Evolutionary conservation across 2,329 filamentous ascomycete genomes (phyloP), one percentile per base, ranked within the genome.

Genomic region (Hypoxylon sp.): DNA sequence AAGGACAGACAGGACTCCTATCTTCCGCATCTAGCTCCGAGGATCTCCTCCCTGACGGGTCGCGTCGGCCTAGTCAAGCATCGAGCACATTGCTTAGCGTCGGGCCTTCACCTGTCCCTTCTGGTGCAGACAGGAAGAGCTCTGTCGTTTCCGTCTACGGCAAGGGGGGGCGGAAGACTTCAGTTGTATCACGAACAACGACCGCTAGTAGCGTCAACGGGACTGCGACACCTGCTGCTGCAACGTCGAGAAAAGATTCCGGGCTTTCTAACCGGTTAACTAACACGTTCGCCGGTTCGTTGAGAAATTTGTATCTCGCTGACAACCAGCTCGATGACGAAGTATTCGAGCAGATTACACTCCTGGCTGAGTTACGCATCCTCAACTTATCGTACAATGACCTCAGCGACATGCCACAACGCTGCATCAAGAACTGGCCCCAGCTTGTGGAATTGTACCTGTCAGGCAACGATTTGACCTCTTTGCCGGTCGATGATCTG

Each of bases 331-430:
- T 99, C 22, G 92, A 96, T 59, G 96, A 98, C 72, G 95, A 98
- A 72, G 91, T 97, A 0, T 98, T 98, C 75, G 93, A 97, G 69
- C 92, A 98, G 77, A 84, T 99, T 45, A 92, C 89, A 0, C 83
- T 95, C 2, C 85, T 98, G 3, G 85, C 89, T 2, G 96, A 98
- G 78, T 80, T 99, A 53, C 89, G 95, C 20, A 87, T 97, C 22
- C 85, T 99, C 62, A 99, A 99, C 72, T 80, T 99, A 30, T 97
- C 95, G 0, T 98, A 97, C 80, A 99, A 99, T 72, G 91, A 94
- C 68, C 86, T 99, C 48, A 94, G 92, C 64, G 96, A 99, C 72
- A 91, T 99, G 79, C 96, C 96, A 2, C 90, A 93, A 66, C 87
- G 94, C 59, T 92, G 93, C 1, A 90, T 99, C 73, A 91, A 91